phyloP scores from a whole-genome alignment of 768 basidiomycete genomes.

The Mycena leptocephala region DNA sequence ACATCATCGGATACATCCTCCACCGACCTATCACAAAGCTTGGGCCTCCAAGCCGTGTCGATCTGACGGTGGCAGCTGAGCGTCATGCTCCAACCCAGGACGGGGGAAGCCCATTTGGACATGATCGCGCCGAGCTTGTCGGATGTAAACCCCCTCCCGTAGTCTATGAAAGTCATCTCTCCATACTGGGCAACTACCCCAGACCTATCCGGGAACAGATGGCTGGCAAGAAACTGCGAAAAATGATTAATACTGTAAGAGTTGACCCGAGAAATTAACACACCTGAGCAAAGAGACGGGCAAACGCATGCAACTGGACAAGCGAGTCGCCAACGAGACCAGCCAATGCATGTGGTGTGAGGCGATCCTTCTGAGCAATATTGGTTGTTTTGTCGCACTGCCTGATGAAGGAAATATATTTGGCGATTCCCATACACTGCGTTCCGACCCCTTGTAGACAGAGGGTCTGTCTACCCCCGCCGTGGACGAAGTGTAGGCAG shows the following conservation, averaged over 20 bases:
- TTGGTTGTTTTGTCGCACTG: conserved; percentile 45
- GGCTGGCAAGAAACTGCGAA: conserved; percentile 3
- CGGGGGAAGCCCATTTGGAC: no score
- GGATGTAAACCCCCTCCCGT: no score
- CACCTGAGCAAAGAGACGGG: conserved; percentile 34
- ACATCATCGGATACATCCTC: no score
- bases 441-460: no score
- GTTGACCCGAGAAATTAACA: no score
- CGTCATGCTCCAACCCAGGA: no score
- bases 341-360: no score
- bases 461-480: no score
- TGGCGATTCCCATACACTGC: background rate
- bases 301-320: conserved; percentile 44
- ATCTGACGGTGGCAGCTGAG: conserved; percentile 33
- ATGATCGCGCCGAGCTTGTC: no score
- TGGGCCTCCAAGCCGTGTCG: conserved; percentile 39
- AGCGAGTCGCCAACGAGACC: conserved; percentile 42
- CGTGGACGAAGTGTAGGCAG: no score
- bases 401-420: conserved; percentile 33
- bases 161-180: no score
- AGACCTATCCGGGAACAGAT: background rate
- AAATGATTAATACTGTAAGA: no score
- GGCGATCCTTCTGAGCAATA: conserved; percentile 39
- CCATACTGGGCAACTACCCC: background rate
- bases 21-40: conserved; percentile 13